Evolutionary conservation across 2,329 filamentous ascomycete genomes (phyloP).

Genomic region (Clarireedia sp.): DNA sequence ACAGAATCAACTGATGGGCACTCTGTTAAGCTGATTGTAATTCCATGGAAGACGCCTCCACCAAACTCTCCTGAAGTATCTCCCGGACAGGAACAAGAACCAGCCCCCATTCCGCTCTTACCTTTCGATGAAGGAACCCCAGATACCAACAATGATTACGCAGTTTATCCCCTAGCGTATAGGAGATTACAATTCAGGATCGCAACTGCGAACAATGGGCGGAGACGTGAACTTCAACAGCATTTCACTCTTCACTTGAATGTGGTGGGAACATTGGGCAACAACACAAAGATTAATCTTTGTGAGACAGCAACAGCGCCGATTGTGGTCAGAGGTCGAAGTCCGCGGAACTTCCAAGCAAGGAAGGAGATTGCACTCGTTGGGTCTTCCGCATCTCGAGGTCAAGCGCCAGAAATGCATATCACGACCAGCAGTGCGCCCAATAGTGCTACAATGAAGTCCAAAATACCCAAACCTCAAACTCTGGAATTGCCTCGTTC

Average conservation of each 20-base stretch:
- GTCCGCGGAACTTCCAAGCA: constrained; percentile 89
- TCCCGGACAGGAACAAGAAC: constrained; percentile 71
- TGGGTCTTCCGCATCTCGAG: constrained; percentile 29
- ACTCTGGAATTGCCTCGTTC: constrained; percentile 26
- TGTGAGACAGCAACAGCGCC: constrained; percentile 81
- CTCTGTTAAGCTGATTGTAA: constrained; percentile 85
- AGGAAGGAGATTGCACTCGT: constrained; percentile 81
- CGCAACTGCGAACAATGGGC: constrained; percentile 92
- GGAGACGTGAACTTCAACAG: constrained; percentile 89
- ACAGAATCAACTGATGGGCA: constrained; percentile 94
- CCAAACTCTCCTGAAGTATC: constrained; percentile 63
- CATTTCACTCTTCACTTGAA: constrained; percentile 89
- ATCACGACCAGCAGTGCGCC: constrained; percentile 21
- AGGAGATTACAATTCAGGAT: constrained; percentile 87
- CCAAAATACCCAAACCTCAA: constrained; percentile 20
- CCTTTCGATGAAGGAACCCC: constrained; percentile 46
- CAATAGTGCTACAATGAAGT: constrained; percentile 15
- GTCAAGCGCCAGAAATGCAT: constrained; percentile 27
- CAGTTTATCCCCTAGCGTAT: constrained; percentile 90
- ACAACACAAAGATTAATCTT: constrained; percentile 72
- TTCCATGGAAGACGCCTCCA: constrained; percentile 94
- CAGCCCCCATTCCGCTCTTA: constrained; percentile 68
- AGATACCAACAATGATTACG: constrained; percentile 54
- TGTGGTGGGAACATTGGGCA: constrained; percentile 73
- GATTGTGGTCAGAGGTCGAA: constrained; percentile 88